phyloP scores from a whole-genome alignment of 1,284 basidiomycete genomes.

The Austroboletus niveus region DNA sequence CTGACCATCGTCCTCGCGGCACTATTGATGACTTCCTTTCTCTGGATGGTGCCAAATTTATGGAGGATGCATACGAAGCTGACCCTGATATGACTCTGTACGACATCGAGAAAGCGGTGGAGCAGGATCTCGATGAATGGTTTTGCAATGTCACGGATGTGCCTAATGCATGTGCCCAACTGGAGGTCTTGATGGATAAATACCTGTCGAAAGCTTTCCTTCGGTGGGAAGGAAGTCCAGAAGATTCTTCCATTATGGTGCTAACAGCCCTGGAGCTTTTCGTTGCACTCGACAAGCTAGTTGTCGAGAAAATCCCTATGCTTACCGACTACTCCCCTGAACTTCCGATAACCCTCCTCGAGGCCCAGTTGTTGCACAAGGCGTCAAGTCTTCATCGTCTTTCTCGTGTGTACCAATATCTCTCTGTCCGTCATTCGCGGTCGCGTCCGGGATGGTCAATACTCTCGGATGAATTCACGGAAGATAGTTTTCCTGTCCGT shows the following conservation, averaged over 20 bases:
- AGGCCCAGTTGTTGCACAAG: background rate
- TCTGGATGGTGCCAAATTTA: conserved; percentile 1
- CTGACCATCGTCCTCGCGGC: background rate
- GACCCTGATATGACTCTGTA: conserved; percentile 24
- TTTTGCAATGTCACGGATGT: background rate
- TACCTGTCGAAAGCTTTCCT: background rate
- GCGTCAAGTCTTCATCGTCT: background rate
- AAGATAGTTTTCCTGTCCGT: conserved; percentile 8
- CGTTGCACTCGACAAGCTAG: background rate
- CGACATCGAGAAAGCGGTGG: conserved; percentile 15
- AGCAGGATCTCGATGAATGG: background rate
- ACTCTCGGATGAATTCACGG: conserved; percentile 21
- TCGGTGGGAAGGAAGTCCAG: background rate
- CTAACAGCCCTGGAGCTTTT: background rate
- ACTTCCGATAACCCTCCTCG: background rate
- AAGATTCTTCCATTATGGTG: background rate
- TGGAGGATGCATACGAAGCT: background rate
- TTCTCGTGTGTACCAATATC: background rate
- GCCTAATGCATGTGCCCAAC: background rate
- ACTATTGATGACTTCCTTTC: background rate
- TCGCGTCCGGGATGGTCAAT: background rate
- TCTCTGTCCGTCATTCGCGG: background rate
- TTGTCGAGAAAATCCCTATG: background rate
- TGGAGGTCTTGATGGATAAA: conserved; percentile 3
- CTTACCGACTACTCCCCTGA: background rate